A percentile compares a stretch with the other conserved stretches of the same genome.
Evolutionary conservation across 2,329 filamentous ascomycete species (phyloP).

Genomic region (Colletotrichum kahawae): DNA sequence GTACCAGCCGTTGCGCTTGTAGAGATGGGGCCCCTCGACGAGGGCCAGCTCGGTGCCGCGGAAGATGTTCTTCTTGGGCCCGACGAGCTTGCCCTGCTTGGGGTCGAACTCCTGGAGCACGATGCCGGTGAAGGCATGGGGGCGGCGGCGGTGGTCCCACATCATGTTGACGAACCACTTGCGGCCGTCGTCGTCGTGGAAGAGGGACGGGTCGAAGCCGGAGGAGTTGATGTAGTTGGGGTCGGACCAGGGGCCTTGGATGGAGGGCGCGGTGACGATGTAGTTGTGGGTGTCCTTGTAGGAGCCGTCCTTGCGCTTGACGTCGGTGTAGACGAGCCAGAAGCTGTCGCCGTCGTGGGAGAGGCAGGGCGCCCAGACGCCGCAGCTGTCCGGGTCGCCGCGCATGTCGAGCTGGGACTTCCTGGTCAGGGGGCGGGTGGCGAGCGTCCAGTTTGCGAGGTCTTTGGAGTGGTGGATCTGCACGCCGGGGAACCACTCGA

Average conservation of each 20-base stretch:
- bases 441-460: conserved; percentile 57
- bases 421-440: conserved; percentile 51
- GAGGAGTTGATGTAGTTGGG: conserved; percentile 64
- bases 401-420: conserved; percentile 61
- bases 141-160: conserved; percentile 57
- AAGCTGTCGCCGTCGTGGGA: conserved; percentile 65
- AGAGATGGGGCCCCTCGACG: conserved; percentile 64
- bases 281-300: conserved; percentile 71
- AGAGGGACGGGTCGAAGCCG: conserved; percentile 66
- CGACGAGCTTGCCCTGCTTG: conserved; percentile 52
- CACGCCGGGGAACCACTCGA: conserved; percentile 61
- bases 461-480: conserved; percentile 60
- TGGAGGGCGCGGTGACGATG: conserved; percentile 57
- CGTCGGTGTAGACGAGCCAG: conserved; percentile 70
- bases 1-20: conserved; percentile 63
- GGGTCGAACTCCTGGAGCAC: conserved; percentile 63
- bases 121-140: conserved; percentile 59
- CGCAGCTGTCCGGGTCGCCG: conserved; percentile 64
- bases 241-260: conserved; percentile 67
- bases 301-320: conserved; percentile 70
- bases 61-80: conserved; percentile 60
- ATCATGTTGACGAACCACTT: conserved; percentile 66
- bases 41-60: conserved; percentile 58
- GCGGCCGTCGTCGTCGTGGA: conserved; percentile 60
- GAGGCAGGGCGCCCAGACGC: conserved; percentile 70